These are phyloP conservation scores for Fraxinus pennsylvanica DNA, from an alignment of 257 asterid genomes.

Conservation along the genomic window DNA sequence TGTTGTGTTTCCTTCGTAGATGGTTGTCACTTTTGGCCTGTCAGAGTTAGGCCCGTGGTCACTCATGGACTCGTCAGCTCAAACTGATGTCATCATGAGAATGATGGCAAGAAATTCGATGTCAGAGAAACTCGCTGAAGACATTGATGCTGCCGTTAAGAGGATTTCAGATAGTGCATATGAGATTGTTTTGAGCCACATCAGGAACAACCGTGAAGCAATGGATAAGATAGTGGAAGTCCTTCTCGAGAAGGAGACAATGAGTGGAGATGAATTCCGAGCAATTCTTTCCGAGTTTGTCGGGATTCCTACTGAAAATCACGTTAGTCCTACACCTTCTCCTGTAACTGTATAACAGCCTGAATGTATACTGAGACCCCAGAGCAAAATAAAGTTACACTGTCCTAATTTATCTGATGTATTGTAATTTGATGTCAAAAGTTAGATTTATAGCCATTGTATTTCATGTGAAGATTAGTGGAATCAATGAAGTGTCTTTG, in stretches of 20 bases:
- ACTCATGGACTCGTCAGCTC: constrained; percentile 72
- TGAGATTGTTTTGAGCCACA: constrained; percentile 73
- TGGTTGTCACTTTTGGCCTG: constrained; percentile 97
- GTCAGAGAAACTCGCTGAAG: constrained; percentile 92
- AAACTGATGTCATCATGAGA: constrained; percentile 87
- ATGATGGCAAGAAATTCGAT: constrained; percentile 98
- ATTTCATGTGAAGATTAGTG: constrained; percentile 1
- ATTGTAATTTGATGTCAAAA: background rate
- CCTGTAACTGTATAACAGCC: constrained; percentile 56
- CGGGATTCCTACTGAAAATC: constrained; percentile 79
- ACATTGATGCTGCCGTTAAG: constrained; percentile 85
- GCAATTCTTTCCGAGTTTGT: constrained; percentile 78
- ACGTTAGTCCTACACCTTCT: constrained; percentile 55
- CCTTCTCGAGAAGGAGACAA: constrained; percentile 89
- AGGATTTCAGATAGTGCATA: constrained; percentile 75
- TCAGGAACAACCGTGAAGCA: constrained; percentile 82
- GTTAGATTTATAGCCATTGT: background rate
- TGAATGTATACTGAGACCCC: constrained; percentile 9
- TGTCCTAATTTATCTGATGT: constrained; percentile 21
- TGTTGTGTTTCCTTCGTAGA: constrained; percentile 36
- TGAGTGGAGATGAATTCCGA: constrained; percentile 89
- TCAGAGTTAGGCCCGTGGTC: constrained; percentile 98
- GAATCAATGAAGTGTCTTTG: background rate
- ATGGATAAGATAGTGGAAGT: constrained; percentile 90
- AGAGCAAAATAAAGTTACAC: constrained; percentile 8